Evolutionary conservation across 139 green algal species (phyloP).

Genomic region (Volvox africanus): DNA sequence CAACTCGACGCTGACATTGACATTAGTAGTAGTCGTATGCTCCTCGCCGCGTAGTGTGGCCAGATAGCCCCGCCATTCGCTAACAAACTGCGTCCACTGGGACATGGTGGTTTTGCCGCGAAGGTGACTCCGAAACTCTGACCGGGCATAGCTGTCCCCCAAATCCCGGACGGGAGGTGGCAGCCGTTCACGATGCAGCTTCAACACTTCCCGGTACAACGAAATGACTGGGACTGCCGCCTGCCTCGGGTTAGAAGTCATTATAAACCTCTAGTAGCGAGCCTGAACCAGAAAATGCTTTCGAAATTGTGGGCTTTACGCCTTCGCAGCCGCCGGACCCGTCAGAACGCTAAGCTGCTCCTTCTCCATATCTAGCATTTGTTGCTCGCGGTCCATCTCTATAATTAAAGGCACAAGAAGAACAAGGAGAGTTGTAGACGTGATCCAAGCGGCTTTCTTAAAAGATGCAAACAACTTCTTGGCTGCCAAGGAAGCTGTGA

Average conservation of each 20-base stretch:
- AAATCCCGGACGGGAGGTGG: constrained; percentile 77
- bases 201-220: constrained; percentile 79
- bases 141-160: constrained; percentile 74
- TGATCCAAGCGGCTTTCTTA: constrained; percentile 95
- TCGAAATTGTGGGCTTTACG: not conserved
- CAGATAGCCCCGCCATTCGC: constrained; percentile 80
- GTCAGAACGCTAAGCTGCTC: constrained; percentile 82
- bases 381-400: constrained; percentile 96
- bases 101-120: constrained; percentile 62
- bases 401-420: constrained; percentile 96
- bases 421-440: constrained; percentile 88
- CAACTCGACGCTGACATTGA: constrained; percentile 51
- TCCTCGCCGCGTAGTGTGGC: constrained; percentile 63
- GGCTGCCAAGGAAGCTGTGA: constrained; percentile 49
- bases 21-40: not conserved
- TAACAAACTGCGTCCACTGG: constrained; percentile 81
- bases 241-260: not conserved
- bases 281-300: not conserved
- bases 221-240: constrained; percentile 8
- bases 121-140: constrained; percentile 81
- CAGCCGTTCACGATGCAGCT: constrained; percentile 73
- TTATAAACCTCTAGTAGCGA: not conserved
- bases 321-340: constrained; percentile 43
- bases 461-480: constrained; percentile 74
- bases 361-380: constrained; percentile 88